phyloP scores from a whole-genome alignment of 441 rosid species.

The Erysimum pusillum region DNA sequence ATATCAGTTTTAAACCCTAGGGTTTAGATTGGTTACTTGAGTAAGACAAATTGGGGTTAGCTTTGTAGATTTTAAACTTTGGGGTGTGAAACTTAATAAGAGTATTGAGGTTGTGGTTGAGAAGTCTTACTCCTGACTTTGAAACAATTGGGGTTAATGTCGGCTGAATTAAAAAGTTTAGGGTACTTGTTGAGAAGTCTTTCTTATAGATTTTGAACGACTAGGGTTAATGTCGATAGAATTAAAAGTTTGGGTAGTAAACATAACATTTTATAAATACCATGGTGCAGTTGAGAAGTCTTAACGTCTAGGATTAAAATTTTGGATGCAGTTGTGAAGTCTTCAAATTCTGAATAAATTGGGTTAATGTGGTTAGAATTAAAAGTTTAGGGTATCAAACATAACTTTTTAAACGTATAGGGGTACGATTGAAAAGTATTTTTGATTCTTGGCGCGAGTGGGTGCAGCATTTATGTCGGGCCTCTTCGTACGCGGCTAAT shows the following conservation, averaged over 20 bases:
- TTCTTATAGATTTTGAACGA: background rate
- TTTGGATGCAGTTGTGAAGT: background rate
- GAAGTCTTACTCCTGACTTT: background rate
- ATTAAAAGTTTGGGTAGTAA: background rate
- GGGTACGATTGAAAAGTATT: constrained; percentile 4
- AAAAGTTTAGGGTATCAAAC: background rate
- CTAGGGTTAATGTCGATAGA: background rate
- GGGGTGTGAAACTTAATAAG: constrained; percentile 8
- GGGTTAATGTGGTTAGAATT: background rate
- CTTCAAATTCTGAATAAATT: too few species aligned
- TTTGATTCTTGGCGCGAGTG: constrained; percentile 41
- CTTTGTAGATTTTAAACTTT: background rate
- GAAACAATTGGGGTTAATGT: background rate
- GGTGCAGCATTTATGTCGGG: constrained; percentile 41
- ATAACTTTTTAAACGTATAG: background rate
- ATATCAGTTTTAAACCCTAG: background rate
- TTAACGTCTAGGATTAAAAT: background rate
- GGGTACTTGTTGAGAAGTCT: constrained; percentile 2
- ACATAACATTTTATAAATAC: background rate
- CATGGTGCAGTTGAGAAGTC: background rate
- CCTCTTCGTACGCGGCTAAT: constrained; percentile 34
- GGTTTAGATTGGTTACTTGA: background rate
- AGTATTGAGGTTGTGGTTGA: background rate
- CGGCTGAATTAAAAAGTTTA: background rate
- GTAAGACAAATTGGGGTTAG: background rate